Base-by-base conservation (phyloP, 148 eudicot species). In the Persicaria tinctoria region DNA sequence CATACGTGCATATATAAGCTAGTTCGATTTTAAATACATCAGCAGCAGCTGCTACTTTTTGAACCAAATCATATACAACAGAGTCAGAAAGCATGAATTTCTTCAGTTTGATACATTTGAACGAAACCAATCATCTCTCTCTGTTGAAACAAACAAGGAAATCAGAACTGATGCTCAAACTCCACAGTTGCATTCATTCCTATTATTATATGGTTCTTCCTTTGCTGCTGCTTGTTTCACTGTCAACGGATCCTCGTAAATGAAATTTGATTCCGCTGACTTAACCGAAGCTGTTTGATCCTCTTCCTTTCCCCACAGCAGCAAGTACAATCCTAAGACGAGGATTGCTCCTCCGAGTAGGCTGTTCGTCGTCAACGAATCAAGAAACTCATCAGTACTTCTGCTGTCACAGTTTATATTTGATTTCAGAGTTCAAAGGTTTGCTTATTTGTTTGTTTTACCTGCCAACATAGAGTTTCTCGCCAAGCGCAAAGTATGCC, bases 291-390 rank as follows among this genome's bases (percentile, higher is more conserved):
- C 20, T 12, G 46, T 3, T 66, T 68, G 71, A 14, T 85, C 80
- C 51, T 77, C 76, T 76, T 87, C 92, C 79, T 89, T 89, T 14
- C 94, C 94, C 94, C 92, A 89, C 59, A 89, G 62, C 68, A 88
- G 80, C 76, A 89, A 68, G 78, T 91, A 86, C 74, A 92, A 82
- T 56, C 94, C 94, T 14, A 80, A 2, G 73, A 92, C 83, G 64
- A 89, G 86, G 4, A 84, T 73, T 41, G 55, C 66, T 72, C 86
- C 97, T 45, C 94, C 97, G 44, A 83, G 20, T 70, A 92, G 77
- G 69, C 94, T 92, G 92, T 16, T 78, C 49, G 17, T 8, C 38
- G 9, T 27, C 41, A 20, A 76, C 7, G 46, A 62, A 53, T 69
- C 17, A 6, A 51, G 10, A 27, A 50, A 60, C 14, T 3, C 68